Base-by-base conservation (phyloP, 345 rosid genomes). In the Clarkia xantiana region DNA sequence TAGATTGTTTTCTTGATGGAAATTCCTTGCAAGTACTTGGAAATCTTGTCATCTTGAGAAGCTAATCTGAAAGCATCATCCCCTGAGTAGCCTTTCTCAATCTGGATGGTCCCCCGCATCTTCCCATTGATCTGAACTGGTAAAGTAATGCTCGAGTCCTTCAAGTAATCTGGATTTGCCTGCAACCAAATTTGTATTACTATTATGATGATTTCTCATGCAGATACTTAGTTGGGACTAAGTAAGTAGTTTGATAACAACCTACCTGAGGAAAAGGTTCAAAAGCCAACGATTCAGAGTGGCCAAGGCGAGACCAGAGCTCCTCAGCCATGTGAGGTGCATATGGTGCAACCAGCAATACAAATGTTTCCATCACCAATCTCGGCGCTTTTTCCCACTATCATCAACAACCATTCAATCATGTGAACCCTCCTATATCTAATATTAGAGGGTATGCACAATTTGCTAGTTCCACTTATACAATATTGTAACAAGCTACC, bases 241-340 rank as follows among this genome's bases (percentile, higher is more conserved):
- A n/a, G n/a, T n/a, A n/a, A n/a, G n/a, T 10, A 40, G 45, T 14
- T 15, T 11, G 25, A 40, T 39, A 4, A 18, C 40, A 66, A 76
- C n/a, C n/a, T n/a, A n/a, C 97, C 95, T 64, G 45, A 2, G 97
- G 97, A 51, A 83, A 83, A 41, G 71, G 63, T 60, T 69, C 75
- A 39, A 65, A 86, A 13, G 88, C 94, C 68, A 86, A 66, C 47
- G 97, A 75, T 57, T 60, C 60, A 0, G 58, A 42, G 54, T 86
- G 76, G 60, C 94, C 91, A 18, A 90, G 61, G 53, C 83, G 91
- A 50, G 65, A 79, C 97, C 97, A 90, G 55, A 90, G 80, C 71
- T 90, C 97, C 70, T 90, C 97, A 1, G 94, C 79, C 75, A 90
- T 90, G 73, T 90, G 94, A 58, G 95, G 97, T 7, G 95, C 86